Percentiles rank a stretch among this genome's conserved stretches.
phyloP scores from a whole-genome alignment of 1,284 basidiomycete genomes.

The Pseudozyma pruni region DNA sequence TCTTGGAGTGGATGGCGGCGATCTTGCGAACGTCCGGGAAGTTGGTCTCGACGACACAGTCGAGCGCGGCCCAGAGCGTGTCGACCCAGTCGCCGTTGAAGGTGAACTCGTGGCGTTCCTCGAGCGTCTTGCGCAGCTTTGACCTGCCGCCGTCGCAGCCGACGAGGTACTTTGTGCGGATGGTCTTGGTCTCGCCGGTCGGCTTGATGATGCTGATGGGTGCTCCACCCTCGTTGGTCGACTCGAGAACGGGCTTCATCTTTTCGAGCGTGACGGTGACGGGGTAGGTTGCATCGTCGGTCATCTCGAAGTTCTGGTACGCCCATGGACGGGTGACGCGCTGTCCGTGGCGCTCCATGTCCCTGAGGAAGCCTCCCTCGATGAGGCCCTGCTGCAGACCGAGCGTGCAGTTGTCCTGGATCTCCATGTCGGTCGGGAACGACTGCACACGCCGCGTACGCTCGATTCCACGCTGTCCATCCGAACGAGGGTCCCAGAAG shows the following conservation, averaged over 20 bases:
- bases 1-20: slow-evolving; percentile 62
- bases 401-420: slow-evolving; percentile 69
- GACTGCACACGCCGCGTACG: slow-evolving; percentile 68
- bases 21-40: slow-evolving; percentile 65
- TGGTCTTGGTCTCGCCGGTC: slow-evolving; percentile 60
- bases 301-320: slow-evolving; percentile 58
- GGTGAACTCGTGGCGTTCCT: slow-evolving; percentile 51
- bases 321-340: slow-evolving; percentile 65
- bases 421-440: slow-evolving; percentile 69
- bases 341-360: slow-evolving; percentile 67
- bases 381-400: slow-evolving; percentile 69
- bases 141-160: slow-evolving; percentile 68
- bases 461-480: slow-evolving; percentile 63
- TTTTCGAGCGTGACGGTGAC: slow-evolving; percentile 61
- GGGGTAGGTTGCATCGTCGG: slow-evolving; percentile 43
- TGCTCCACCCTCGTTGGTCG: slow-evolving; percentile 54
- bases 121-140: slow-evolving; percentile 65
- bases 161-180: slow-evolving; percentile 69
- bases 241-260: slow-evolving; percentile 57
- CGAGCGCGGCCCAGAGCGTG: slow-evolving; percentile 64
- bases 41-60: slow-evolving; percentile 64
- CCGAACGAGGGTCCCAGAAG: slow-evolving; percentile 68
- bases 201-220: slow-evolving; percentile 58
- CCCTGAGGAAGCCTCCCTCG: slow-evolving; percentile 68
- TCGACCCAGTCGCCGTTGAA: slow-evolving; percentile 64